phyloP scores from a whole-genome alignment of 1,284 basidiomycete species.

The Apiotrichum siamense region DNA sequence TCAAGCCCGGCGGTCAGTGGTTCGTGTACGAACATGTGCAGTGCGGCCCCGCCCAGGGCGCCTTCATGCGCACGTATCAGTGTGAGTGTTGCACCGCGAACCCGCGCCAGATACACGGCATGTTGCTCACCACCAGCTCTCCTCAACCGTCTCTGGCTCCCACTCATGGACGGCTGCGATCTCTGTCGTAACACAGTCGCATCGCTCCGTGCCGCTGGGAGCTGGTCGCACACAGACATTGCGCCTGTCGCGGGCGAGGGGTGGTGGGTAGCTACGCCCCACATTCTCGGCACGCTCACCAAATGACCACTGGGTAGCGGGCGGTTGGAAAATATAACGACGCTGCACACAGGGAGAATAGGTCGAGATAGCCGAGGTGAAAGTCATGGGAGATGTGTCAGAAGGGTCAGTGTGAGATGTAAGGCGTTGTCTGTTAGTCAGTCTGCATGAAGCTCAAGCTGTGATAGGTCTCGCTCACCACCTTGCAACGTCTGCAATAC shows the following conservation, averaged over 20 bases:
- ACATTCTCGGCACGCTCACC: not conserved
- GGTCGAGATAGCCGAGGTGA: too few species aligned
- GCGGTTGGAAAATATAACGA: too few species aligned
- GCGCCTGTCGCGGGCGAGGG: not conserved
- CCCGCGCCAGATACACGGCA: not conserved
- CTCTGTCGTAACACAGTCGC: not conserved
- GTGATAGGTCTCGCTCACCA: too few species aligned
- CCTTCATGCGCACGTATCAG: slow-evolving; percentile 6
- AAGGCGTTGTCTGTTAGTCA: too few species aligned
- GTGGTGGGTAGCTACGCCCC: not conserved
- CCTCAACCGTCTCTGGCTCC: not conserved
- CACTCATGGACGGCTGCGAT: not conserved
- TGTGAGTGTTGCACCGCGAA: not conserved
- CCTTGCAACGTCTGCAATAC: too few species aligned
- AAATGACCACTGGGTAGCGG: too few species aligned
- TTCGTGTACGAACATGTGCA: slow-evolving; percentile 9
- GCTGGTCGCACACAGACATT: not conserved
- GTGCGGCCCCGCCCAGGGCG: not conserved
- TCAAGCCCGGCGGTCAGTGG: slow-evolving; percentile 17
- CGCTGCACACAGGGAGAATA: too few species aligned
- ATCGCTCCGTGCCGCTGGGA: not conserved
- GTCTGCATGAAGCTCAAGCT: too few species aligned
- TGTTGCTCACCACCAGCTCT: not conserved
- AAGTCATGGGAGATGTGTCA: too few species aligned
- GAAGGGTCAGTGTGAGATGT: too few species aligned